Percentiles rank a stretch among this genome's conserved stretches.
phyloP scores from a whole-genome alignment of 148 eudicot genomes.

The Euryodendron excelsum region DNA sequence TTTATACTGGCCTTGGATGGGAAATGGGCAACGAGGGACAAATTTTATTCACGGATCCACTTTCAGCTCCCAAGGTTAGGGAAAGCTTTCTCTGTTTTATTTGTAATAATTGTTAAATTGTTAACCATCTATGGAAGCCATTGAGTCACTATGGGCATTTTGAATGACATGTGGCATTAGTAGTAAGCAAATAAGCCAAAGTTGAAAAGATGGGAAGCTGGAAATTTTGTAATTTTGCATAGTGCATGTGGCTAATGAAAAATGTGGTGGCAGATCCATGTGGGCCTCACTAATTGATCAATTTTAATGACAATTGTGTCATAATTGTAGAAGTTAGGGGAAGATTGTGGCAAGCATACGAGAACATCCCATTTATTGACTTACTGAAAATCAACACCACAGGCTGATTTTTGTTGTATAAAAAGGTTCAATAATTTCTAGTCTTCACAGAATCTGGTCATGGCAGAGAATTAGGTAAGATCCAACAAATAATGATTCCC shows the following conservation, averaged over 20 bases:
- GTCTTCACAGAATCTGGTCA: too few species aligned
- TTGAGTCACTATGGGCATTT: not conserved
- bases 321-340: too few species aligned
- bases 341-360: too few species aligned
- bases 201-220: conserved; percentile 8
- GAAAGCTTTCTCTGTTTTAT: conserved; percentile 13
- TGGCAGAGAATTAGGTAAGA: too few species aligned
- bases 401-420: too few species aligned
- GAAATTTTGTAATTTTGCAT: not conserved
- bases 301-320: too few species aligned
- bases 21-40: conserved; percentile 95
- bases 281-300: not conserved
- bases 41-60: conserved; percentile 93
- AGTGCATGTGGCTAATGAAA: conserved; percentile 1
- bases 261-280: not conserved
- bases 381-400: too few species aligned
- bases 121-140: not conserved
- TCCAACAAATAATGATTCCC: too few species aligned
- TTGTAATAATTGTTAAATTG: not conserved
- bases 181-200: not conserved
- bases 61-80: conserved; percentile 85
- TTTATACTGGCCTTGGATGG: conserved; percentile 87
- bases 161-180: not conserved
- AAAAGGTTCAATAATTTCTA: too few species aligned
- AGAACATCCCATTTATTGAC: too few species aligned